Percentiles rank a stretch among this genome's conserved stretches.
These are phyloP conservation scores for Eucalyptus erythrocorys DNA, from an alignment of 345 rosid genomes.

Conservation along the genomic window DNA sequence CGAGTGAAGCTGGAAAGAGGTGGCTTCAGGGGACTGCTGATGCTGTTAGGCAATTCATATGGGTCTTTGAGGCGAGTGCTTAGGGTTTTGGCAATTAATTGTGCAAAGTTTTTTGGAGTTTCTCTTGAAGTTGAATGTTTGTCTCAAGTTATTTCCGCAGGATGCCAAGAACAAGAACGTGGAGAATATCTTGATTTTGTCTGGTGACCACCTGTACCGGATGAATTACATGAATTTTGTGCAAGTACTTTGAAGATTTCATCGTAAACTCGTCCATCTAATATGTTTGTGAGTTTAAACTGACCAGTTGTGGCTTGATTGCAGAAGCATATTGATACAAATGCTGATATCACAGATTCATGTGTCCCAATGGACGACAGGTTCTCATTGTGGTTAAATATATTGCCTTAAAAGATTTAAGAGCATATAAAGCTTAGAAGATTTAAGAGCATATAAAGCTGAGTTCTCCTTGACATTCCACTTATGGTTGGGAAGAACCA, in stretches of 20 bases:
- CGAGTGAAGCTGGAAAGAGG: too few species aligned
- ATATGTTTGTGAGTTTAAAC: not conserved
- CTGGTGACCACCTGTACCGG: slow-evolving; percentile 88
- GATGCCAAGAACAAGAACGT: slow-evolving; percentile 77
- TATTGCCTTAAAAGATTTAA: not conserved
- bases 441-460: not conserved
- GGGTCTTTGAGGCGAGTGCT: too few species aligned
- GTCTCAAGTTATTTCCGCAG: slow-evolving; percentile 31
- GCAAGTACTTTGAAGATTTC: slow-evolving; percentile 27
- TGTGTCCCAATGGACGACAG: slow-evolving; percentile 65
- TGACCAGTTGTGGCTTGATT: not conserved
- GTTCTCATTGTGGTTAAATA: slow-evolving; percentile 10
- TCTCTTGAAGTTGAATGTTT: too few species aligned
- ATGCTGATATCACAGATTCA: slow-evolving; percentile 81
- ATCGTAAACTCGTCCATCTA: not conserved
- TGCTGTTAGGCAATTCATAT: too few species aligned
- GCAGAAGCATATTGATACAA: slow-evolving; percentile 67
- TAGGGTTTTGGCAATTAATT: too few species aligned
- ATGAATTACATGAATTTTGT: slow-evolving; percentile 84
- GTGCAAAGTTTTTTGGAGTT: too few species aligned
- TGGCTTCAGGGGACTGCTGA: too few species aligned
- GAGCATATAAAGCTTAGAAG: not conserved
- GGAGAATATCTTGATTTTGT: slow-evolving; percentile 68
- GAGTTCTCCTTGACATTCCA: not conserved
- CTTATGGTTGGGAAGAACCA: not conserved